phyloP scores from a whole-genome alignment of 306 rosid genomes.

The Lablab purpureus region DNA sequence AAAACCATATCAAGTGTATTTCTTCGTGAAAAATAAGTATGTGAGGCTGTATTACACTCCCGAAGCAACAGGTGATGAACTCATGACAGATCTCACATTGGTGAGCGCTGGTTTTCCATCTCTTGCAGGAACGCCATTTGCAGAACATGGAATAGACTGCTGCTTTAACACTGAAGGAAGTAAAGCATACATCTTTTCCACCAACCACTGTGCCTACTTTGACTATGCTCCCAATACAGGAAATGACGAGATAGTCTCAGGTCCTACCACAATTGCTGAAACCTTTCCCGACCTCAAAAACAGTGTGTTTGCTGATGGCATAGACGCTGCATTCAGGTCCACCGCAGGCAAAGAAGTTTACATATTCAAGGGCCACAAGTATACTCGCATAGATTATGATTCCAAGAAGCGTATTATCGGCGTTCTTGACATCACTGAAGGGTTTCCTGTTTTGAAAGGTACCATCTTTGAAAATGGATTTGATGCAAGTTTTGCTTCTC shows the following conservation, averaged over 20 bases:
- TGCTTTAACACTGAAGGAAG: neutral
- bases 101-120: neutral
- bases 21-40: too few relatives aligned
- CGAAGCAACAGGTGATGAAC: neutral
- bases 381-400: neutral
- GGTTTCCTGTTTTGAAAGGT: too few relatives aligned
- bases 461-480: too few relatives aligned
- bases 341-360: neutral
- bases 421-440: too few relatives aligned
- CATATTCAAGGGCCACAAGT: neutral
- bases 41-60: neutral
- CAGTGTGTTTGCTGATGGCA: neutral
- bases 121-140: neutral
- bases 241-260: too few relatives aligned
- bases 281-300: too few relatives aligned
- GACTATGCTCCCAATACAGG: neutral
- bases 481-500: too few relatives aligned
- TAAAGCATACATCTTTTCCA: neutral
- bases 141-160: neutral
- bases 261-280: too few relatives aligned
- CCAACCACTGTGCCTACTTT: neutral
- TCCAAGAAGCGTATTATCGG: too few relatives aligned
- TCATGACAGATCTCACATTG: neutral
- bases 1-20: neutral
- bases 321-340: neutral